phyloP scores from a whole-genome alignment of 164 flowering plant genomes.

The Paratinospora sagittata region DNA sequence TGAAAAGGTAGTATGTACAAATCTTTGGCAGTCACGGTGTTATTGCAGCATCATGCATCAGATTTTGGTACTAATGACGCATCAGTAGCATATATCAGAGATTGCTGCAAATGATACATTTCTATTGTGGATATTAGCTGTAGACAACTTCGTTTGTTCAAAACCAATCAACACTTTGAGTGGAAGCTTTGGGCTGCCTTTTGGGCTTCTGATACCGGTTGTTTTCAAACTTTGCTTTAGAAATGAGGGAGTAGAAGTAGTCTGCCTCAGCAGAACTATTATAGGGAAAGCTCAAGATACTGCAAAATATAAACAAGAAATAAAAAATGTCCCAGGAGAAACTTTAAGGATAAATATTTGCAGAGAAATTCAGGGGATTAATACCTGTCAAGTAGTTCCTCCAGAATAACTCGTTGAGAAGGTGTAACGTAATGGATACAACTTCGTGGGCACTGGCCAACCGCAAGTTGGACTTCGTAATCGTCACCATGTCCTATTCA shows the following conservation, averaged over 20 bases:
- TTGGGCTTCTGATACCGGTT: conserved; percentile 74
- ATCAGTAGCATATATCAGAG: no score
- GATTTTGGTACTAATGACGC: no score
- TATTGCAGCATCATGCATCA: no score
- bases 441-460: conserved; percentile 86
- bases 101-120: no score
- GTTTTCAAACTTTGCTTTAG: conserved; percentile 77
- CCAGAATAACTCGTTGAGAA: conserved; percentile 70
- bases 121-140: no score
- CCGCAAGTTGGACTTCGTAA: conserved; percentile 72
- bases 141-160: conserved; percentile 9
- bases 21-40: neutral
- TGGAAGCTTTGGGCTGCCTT: conserved; percentile 52
- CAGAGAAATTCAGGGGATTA: neutral
- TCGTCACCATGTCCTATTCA: conserved; percentile 60
- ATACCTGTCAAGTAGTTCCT: conserved; percentile 83
- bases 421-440: conserved; percentile 95
- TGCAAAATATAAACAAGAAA: conserved; percentile 18
- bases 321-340: neutral
- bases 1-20: no score
- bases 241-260: conserved; percentile 66
- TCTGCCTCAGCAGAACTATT: conserved; percentile 63
- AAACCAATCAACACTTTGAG: conserved; percentile 61
- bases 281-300: conserved; percentile 53
- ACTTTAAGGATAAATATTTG: neutral